These are phyloP conservation scores for Gentiana dahurica DNA, from an alignment of 257 asterid species.

Conservation along the genomic window DNA sequence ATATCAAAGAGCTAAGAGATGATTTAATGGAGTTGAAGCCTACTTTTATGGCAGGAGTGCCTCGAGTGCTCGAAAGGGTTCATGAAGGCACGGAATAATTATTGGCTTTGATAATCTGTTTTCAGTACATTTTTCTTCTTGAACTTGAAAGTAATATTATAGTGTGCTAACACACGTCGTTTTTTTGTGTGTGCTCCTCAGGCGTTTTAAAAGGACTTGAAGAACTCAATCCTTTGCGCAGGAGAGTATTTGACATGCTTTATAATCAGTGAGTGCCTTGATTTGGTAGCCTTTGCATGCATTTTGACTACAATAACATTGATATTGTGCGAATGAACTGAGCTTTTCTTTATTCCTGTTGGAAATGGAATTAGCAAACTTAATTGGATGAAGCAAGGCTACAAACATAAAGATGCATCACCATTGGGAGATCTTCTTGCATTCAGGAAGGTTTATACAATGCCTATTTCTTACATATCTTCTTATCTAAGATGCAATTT, in stretches of 20 bases:
- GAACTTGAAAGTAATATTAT: neutral
- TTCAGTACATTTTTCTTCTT: neutral
- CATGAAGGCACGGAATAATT: conserved; percentile 56
- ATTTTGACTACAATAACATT: neutral
- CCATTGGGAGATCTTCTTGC: conserved; percentile 85
- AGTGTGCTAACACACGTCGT: conserved; percentile 1
- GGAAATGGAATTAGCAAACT: conserved; percentile 55
- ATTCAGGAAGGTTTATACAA: conserved; percentile 62
- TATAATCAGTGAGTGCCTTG: conserved; percentile 49
- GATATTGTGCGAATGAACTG: neutral
- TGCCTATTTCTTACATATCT: too few species aligned
- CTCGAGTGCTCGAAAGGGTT: conserved; percentile 75
- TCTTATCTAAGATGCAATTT: too few species aligned
- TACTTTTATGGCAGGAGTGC: conserved; percentile 91
- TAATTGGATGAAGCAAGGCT: conserved; percentile 80
- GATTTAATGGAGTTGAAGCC: conserved; percentile 80
- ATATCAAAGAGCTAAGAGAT: conserved; percentile 73
- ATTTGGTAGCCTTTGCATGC: neutral
- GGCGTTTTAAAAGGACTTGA: conserved; percentile 82
- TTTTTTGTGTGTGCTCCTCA: conserved; percentile 14
- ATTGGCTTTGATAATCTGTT: conserved; percentile 2
- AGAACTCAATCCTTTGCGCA: conserved; percentile 80
- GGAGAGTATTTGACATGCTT: conserved; percentile 60
- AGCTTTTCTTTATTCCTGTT: conserved; percentile 13
- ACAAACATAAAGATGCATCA: conserved; percentile 82